These are phyloP conservation scores for Phialophora expanda DNA, from an alignment of 2,329 filamentous ascomycete species.

Conservation along the genomic window DNA sequence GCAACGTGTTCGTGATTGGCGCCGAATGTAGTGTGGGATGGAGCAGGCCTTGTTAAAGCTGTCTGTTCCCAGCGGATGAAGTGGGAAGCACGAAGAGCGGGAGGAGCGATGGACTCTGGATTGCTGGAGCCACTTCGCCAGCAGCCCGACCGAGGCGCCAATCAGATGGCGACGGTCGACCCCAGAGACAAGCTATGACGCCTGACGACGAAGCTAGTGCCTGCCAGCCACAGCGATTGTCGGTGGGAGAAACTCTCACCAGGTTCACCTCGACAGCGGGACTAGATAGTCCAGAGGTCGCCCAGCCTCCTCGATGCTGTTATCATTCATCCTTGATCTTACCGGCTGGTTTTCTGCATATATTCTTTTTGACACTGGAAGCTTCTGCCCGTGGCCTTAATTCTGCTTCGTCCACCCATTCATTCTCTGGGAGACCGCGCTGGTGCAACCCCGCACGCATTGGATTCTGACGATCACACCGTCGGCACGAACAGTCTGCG, in stretches of 20 bases:
- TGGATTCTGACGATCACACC: not conserved
- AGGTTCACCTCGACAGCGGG: not conserved
- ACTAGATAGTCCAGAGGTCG: not conserved
- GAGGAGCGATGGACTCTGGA: not conserved
- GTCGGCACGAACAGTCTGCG: not conserved
- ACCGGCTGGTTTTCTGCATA: conserved; percentile 3
- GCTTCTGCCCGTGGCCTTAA: not conserved
- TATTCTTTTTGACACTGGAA: not conserved
- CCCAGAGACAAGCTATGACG: not conserved
- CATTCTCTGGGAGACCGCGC: not conserved
- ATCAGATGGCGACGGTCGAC: not conserved
- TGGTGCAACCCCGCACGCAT: conserved; percentile 13
- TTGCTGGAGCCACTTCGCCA: not conserved
- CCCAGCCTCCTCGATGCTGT: conserved; percentile 8
- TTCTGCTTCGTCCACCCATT: conserved; percentile 3
- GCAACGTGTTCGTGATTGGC: conserved; percentile 2
- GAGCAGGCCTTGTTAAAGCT: not conserved
- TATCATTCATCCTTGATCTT: not conserved
- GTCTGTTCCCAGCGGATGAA: conserved; percentile 15
- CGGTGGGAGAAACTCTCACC: not conserved
- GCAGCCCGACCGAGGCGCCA: not conserved
- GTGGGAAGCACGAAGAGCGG: conserved; percentile 1
- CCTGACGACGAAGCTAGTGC: not conserved
- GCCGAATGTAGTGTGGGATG: conserved; percentile 3
- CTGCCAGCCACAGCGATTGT: conserved; percentile 8